These are phyloP conservation scores for Ophidiomyces ophidiicola DNA, from an alignment of 2,329 filamentous ascomycete species.

Conservation along the genomic window DNA sequence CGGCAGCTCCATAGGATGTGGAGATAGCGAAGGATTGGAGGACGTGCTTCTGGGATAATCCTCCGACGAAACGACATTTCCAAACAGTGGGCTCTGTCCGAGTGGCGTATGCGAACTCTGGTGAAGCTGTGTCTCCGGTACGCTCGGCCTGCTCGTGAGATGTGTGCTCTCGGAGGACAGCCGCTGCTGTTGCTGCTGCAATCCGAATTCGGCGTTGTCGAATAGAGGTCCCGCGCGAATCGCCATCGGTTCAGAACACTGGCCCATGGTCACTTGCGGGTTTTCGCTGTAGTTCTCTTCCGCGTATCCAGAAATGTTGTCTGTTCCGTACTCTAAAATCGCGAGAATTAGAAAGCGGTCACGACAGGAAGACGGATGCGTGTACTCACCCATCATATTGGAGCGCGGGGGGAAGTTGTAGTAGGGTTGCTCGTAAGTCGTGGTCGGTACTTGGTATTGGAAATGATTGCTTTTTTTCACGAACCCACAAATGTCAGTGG, in stretches of 20 bases:
- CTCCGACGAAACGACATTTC: not conserved
- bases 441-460: constrained; percentile 5
- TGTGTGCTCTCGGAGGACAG: not conserved
- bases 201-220: not conserved
- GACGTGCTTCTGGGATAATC: not conserved
- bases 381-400: constrained; percentile 11
- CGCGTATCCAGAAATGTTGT: constrained; percentile 1
- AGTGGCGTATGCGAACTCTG: not conserved
- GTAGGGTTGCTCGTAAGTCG: not conserved
- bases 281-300: constrained; percentile 4
- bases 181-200: constrained; percentile 10
- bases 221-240: constrained; percentile 1
- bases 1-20: not conserved
- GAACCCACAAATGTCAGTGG: not conserved
- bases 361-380: not conserved
- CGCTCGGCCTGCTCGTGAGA: not conserved
- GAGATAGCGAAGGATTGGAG: not conserved
- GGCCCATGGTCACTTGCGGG: not conserved
- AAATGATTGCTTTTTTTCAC: constrained; percentile 3
- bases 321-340: constrained; percentile 9
- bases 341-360: not conserved
- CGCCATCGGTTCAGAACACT: constrained; percentile 5
- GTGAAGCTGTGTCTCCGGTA: constrained; percentile 2
- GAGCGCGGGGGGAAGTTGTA: constrained; percentile 3
- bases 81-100: not conserved